A percentile compares a stretch with the other conserved stretches of the same genome.
Conservation (phyloP, 2,329 filamentous ascomycete species). For the Apiospora koreana region DNA sequence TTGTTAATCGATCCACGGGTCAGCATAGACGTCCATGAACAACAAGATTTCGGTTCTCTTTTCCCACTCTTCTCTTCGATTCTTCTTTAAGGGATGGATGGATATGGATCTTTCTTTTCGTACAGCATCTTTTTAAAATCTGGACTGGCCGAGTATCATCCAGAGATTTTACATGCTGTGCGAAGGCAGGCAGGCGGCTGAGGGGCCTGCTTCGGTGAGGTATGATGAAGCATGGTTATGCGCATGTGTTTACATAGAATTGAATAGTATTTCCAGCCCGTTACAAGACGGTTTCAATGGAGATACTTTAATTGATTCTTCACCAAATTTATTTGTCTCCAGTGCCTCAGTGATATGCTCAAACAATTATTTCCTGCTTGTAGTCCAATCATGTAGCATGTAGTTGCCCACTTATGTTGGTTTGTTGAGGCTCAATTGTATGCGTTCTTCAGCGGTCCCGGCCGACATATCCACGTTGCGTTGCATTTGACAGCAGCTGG, state of each 20-base stretch:
- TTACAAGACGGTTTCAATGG: background rate
- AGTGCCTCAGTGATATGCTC: background rate
- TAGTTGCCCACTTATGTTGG: background rate
- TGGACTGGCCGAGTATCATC: background rate
- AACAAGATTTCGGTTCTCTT: background rate
- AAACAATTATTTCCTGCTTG: background rate
- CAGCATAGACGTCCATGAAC: background rate
- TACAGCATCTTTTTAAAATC: background rate
- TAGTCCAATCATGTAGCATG: background rate
- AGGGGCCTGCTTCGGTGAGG: background rate
- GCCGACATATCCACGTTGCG: background rate
- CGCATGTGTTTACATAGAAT: background rate
- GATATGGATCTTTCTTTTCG: background rate
- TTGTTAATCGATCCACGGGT: background rate
- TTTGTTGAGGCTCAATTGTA: background rate
- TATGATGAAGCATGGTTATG: background rate
- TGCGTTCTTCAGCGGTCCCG: background rate
- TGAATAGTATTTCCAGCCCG: background rate
- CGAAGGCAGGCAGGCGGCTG: background rate
- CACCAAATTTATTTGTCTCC: background rate
- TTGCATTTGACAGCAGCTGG: background rate
- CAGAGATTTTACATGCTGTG: background rate
- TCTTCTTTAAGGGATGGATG: background rate
- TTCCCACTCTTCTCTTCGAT: background rate
- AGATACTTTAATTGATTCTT: background rate